These are phyloP conservation scores for Gonapodya sp. DNA, from an alignment of 192 early-diverging fungal genomes.

Conservation along the genomic window DNA sequence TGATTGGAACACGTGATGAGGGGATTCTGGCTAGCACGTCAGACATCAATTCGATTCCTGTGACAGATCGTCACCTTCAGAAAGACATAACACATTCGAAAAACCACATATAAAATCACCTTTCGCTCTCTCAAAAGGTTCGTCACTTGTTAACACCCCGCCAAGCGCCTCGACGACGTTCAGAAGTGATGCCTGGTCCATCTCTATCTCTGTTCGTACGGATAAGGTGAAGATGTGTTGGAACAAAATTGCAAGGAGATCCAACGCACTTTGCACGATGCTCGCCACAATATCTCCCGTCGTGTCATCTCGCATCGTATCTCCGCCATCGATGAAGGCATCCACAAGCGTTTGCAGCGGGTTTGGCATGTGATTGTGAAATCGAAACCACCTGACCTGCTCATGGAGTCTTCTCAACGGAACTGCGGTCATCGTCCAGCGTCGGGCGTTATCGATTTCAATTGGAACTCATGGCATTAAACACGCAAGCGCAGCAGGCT, in stretches of 20 bases:
- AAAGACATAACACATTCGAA: not conserved
- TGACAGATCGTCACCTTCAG: not conserved
- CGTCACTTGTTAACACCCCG: conserved; percentile 64
- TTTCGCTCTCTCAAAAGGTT: conserved; percentile 76
- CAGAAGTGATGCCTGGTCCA: conserved; percentile 32
- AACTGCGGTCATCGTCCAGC: no score
- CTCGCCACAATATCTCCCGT: not conserved
- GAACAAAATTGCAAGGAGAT: not conserved
- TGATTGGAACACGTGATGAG: conserved; percentile 9
- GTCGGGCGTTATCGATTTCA: not conserved
- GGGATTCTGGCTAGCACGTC: conserved; percentile 41
- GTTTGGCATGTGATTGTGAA: not conserved
- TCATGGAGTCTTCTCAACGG: no score
- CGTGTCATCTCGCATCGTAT: not conserved
- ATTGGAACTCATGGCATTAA: not conserved
- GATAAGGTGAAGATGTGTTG: no score
- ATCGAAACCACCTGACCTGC: no score
- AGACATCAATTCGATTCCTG: conserved; percentile 57
- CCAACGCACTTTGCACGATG: not conserved
- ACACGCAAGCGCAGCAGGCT: not conserved
- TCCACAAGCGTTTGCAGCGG: not conserved
- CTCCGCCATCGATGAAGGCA: not conserved
- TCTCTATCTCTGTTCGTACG: not conserved
- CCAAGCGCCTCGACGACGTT: conserved; percentile 72
- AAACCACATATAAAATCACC: conserved; percentile 35